Evolutionary conservation across 2,329 filamentous ascomycete species (phyloP).

Genomic region (Cladosporium colombiae): DNA sequence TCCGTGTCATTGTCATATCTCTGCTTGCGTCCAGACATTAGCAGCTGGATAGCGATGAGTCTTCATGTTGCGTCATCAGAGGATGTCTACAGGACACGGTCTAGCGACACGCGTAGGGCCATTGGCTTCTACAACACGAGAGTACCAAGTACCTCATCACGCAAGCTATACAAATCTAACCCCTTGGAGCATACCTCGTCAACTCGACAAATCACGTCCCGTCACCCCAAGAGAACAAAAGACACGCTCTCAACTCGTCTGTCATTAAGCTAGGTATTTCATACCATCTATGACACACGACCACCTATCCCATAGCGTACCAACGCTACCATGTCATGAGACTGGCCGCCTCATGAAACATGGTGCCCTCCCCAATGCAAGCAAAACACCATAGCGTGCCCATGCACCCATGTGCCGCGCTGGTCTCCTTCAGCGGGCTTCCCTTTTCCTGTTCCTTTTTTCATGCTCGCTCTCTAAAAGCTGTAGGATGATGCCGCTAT

Average conservation of each 20-base stretch:
- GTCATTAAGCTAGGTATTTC: not conserved
- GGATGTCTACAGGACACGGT: not conserved
- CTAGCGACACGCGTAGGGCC: not conserved
- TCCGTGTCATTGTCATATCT: not conserved
- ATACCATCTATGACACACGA: conserved; percentile 2
- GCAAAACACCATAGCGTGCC: not conserved
- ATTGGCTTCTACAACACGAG: not conserved
- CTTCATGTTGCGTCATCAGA: not conserved
- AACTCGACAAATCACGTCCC: not conserved
- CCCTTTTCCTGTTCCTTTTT: not conserved
- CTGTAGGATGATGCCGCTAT: not conserved
- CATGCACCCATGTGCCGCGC: not conserved
- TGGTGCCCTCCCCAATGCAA: not conserved
- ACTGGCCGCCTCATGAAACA: not conserved
- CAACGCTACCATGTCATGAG: not conserved
- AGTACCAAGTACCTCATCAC: not conserved
- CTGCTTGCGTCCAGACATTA: not conserved
- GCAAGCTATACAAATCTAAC: not conserved
- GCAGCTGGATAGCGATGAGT: not conserved
- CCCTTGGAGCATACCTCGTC: not conserved
- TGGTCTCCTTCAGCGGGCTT: conserved; percentile 3
- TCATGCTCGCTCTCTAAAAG: not conserved
- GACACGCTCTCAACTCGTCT: not conserved
- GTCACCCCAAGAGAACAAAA: not conserved
- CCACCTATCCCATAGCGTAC: not conserved